These are phyloP conservation scores for Fraxinus nigra DNA, from an alignment of 305 asterid genomes.

Conservation along the genomic window DNA sequence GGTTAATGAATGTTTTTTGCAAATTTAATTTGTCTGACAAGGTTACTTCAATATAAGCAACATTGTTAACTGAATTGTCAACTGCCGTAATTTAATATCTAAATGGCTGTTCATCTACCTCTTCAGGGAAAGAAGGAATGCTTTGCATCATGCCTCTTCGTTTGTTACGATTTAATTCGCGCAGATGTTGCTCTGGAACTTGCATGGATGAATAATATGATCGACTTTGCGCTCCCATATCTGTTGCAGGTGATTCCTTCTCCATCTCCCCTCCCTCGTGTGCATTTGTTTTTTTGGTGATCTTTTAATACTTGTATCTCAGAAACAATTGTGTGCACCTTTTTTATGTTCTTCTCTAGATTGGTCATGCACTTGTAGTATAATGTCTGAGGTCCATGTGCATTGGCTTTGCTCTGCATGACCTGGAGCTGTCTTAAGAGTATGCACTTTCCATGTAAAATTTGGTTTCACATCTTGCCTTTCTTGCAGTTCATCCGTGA, in stretches of 20 bases:
- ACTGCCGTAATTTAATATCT: conserved; percentile 12
- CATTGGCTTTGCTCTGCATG: background rate
- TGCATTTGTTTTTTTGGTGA: background rate
- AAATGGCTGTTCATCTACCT: conserved; percentile 16
- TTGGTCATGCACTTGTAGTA: background rate
- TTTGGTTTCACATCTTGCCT: background rate
- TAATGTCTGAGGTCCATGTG: background rate
- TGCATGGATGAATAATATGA: conserved; percentile 95
- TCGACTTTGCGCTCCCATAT: conserved; percentile 98
- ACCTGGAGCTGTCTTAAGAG: background rate
- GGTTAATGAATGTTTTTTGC: background rate
- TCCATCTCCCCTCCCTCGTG: background rate
- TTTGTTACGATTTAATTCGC: conserved; percentile 90
- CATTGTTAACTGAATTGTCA: background rate
- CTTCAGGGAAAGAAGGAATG: conserved; percentile 99
- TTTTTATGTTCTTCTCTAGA: background rate
- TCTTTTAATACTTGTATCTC: background rate
- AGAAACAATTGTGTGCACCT: background rate
- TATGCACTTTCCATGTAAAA: conserved; percentile 13
- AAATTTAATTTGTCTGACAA: background rate
- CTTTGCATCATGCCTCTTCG: conserved; percentile 95
- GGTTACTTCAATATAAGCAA: background rate
- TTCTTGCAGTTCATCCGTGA: conserved; percentile 88
- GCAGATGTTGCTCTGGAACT: conserved; percentile 94
- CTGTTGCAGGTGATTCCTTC: conserved; percentile 75